Evolutionary conservation across 768 basidiomycete genomes (phyloP), one percentile per base, ranked within the genome.

Genomic region (Kondoa subrosea): DNA sequence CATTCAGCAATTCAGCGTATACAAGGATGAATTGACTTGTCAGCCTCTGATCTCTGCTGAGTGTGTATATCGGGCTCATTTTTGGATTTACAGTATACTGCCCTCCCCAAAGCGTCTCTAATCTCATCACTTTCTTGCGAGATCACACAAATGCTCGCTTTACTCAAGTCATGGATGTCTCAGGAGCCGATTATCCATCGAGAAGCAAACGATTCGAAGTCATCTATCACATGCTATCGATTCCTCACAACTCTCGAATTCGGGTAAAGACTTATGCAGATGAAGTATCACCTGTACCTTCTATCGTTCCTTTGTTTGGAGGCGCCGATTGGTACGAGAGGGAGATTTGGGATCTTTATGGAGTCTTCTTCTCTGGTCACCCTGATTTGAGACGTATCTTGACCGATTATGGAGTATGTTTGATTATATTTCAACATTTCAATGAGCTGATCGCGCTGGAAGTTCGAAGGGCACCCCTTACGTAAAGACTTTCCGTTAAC

Each of bases 261-360:
- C 81, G 95, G 67, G 91, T 99, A 71, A 99, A 99, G 82, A 96
- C 95, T 0, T 96, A 92, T 76, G 89, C 91, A 68, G 87, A 87
- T 69, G 95, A 99, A 78, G 86, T 86, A 14, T 87, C 91, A 73
- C 84, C 87, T 34, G 88, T 97, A 1, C 95, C 93, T 0, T 91
- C 87, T 73, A 84, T 82, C 30, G 81, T 83, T 1, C 82, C 83
- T 15, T 69, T 96, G 29, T 99, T 87, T 81, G 82, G 84, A 63
- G 91, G 93, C 69, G 93, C 95, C 3, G 89, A 99, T 75, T 99
- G 95, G 95, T 96, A 95, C 77, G 95, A 99, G 78, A 83, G 95
- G 68, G 95, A 99, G 78, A 86, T 88, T 31, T 99, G 93, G 92
- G 95, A 99, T 79, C 82, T 99, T 78, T 99, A 81, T 75, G 95